Percentiles rank a stretch among this genome's conserved stretches.
These are phyloP conservation scores for Aspergillus sp. DNA, from an alignment of 2,329 filamentous ascomycete genomes.

Conservation along the genomic window DNA sequence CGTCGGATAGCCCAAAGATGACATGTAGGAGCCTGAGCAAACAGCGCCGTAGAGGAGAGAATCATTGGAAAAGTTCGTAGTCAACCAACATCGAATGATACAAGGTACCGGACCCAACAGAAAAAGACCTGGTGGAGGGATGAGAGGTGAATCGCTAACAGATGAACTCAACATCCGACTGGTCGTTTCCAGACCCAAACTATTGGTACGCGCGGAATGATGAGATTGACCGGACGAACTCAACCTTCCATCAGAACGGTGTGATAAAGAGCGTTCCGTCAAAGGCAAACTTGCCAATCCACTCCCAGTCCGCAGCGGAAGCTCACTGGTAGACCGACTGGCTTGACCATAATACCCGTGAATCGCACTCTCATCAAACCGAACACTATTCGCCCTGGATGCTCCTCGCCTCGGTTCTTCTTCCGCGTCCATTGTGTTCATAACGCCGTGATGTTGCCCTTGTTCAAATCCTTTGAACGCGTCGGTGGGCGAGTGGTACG, in stretches of 20 bases:
- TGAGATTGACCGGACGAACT: conserved; percentile 82
- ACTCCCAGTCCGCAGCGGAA: conserved; percentile 70
- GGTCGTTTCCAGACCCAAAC: conserved; percentile 69
- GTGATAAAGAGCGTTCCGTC: conserved; percentile 85
- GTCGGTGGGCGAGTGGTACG: conserved; percentile 72
- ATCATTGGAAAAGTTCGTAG: conserved; percentile 80
- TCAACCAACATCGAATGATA: conserved; percentile 94
- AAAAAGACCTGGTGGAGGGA: conserved; percentile 76
- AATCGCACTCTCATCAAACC: conserved; percentile 92
- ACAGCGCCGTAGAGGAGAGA: conserved; percentile 85
- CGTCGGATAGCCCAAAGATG: conserved; percentile 69
- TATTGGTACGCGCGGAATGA: conserved; percentile 75
- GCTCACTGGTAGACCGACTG: conserved; percentile 75
- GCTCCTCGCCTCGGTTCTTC: conserved; percentile 79
- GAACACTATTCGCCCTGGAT: conserved; percentile 91
- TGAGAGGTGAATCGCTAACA: conserved; percentile 63
- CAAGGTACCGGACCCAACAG: conserved; percentile 83
- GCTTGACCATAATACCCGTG: conserved; percentile 83
- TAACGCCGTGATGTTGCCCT: conserved; percentile 66
- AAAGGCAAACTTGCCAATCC: conserved; percentile 70
- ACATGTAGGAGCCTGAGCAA: conserved; percentile 85
- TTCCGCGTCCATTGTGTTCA: conserved; percentile 75
- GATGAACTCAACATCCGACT: conserved; percentile 58
- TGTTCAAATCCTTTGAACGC: conserved; percentile 82
- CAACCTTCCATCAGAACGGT: conserved; percentile 91